Percentiles rank a stretch among this genome's conserved stretches.
Evolutionary conservation across 169 alveolate genomes (phyloP).

Genomic region (Cryptosporidium sp.): DNA sequence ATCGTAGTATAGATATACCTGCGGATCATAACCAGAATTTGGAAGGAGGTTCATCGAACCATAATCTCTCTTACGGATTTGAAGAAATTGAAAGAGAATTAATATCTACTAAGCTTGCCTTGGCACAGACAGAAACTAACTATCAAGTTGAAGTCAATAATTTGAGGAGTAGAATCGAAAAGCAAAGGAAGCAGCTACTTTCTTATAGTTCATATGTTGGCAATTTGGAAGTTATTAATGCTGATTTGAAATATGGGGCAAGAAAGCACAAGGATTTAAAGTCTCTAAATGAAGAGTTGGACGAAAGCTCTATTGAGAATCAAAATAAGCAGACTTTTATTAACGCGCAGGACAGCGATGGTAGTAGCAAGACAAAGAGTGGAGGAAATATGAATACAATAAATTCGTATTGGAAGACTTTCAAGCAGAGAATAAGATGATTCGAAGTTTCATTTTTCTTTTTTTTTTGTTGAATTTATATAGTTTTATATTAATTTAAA

Average conservation of each 20-base stretch:
- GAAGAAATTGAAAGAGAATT: slow-evolving; percentile 68
- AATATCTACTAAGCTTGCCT: slow-evolving; percentile 58
- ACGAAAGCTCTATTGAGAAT: not conserved
- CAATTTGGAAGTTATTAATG: slow-evolving; percentile 69
- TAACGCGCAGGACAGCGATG: not conserved
- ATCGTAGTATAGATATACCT: not conserved
- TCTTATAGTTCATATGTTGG: slow-evolving; percentile 74
- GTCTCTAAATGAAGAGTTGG: not conserved
- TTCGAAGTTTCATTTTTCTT: not conserved
- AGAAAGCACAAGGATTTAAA: not conserved
- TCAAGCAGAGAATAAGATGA: slow-evolving; percentile 36
- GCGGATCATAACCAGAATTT: not conserved
- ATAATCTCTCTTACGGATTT: slow-evolving; percentile 28
- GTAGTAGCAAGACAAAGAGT: not conserved
- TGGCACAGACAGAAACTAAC: slow-evolving; percentile 67
- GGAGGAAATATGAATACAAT: slow-evolving; percentile 13
- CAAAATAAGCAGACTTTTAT: not conserved
- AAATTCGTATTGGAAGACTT: slow-evolving; percentile 50
- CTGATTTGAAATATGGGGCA: slow-evolving; percentile 48
- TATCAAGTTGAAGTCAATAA: slow-evolving; percentile 59
- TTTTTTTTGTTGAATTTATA: not conserved
- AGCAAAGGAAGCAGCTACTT: slow-evolving; percentile 45
- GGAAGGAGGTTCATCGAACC: not conserved
- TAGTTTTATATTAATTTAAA: not conserved
- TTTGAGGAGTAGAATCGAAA: slow-evolving; percentile 48